Percentiles rank a stretch among this genome's conserved stretches.
Conservation (phyloP, 2,329 filamentous ascomycete genomes). For the Lithohypha guttulata region DNA sequence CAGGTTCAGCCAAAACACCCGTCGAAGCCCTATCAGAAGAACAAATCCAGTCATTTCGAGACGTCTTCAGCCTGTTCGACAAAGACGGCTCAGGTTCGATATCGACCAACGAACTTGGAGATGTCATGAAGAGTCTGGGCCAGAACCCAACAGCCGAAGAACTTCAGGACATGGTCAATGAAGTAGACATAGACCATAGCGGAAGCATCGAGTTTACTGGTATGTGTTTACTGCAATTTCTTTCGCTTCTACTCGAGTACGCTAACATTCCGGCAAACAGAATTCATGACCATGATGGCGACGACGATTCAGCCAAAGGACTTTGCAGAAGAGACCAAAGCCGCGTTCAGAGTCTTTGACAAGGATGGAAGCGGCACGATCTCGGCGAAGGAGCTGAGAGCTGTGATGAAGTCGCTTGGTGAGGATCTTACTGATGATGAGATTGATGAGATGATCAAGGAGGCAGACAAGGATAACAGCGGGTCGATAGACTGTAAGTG, state of each 20-base stretch:
- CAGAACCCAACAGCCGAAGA: slow-evolving; percentile 53
- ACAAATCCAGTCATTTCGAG: slow-evolving; percentile 23
- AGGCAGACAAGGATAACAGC: slow-evolving; percentile 55
- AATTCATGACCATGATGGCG: slow-evolving; percentile 58
- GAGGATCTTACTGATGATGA: slow-evolving; percentile 55
- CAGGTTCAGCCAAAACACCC: slow-evolving; percentile 12
- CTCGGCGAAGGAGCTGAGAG: slow-evolving; percentile 49
- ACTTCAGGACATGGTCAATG: slow-evolving; percentile 57
- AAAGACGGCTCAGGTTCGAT: slow-evolving; percentile 42
- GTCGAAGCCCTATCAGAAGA: slow-evolving; percentile 18
- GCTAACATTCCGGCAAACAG: too few relatives aligned
- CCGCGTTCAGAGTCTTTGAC: slow-evolving; percentile 54
- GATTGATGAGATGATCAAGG: slow-evolving; percentile 55
- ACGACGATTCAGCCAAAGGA: slow-evolving; percentile 52
- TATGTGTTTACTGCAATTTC: slow-evolving; percentile 22
- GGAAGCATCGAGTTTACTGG: slow-evolving; percentile 56
- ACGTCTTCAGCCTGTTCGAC: slow-evolving; percentile 24
- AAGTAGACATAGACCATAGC: slow-evolving; percentile 54
- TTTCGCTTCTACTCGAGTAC: too few relatives aligned
- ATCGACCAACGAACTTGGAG: slow-evolving; percentile 52
- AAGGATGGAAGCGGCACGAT: slow-evolving; percentile 57
- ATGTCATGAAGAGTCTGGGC: slow-evolving; percentile 53
- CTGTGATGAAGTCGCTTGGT: slow-evolving; percentile 54
- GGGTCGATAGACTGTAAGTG: slow-evolving; percentile 53
- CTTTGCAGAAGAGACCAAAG: slow-evolving; percentile 53